Evolutionary conservation across 2,329 filamentous ascomycete species (phyloP), one percentile per base, ranked within the genome.

Genomic region (Falciphora oryzae): DNA sequence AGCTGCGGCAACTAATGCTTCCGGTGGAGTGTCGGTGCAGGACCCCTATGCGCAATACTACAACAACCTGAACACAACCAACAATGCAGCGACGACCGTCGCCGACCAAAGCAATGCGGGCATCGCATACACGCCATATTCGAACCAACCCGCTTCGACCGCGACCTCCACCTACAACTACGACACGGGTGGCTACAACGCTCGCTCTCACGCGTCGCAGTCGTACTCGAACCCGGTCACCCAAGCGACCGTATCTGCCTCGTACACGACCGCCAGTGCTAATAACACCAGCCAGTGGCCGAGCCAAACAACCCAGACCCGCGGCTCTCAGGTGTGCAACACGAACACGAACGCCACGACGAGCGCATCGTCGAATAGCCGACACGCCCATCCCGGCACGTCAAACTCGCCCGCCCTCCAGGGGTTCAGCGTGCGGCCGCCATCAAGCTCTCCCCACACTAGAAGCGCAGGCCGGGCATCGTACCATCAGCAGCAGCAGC

Each of bases 41-140:
- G 70, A 80, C 60, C 73, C 76, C 13, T 73, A 75, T 64, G 28
- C 53, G 4, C 62, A 63, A 44, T 63, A 63, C 56, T 63, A 68
- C 22, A 53, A 53, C 44, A 50, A 14, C 3, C 67, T 69, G 10
- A 64, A 68, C 27, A 61, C 65, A 2, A 66, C 63, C 38, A 63
- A 65, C 38, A 62, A 65, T 25, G 61, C 70, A n/a, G 58, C 67
- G 16, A 64, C 64, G 25, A 38, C 63, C n/a, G 57, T 60, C n/a
- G 58, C 59, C 58, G 64, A 59, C 38, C 62, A 65, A 18, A n/a
- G 60, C 2, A 38, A 38, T 3, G 22, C 61, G 1, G 64, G 64
- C 29, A 62, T 67, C 14, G 29, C 62, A 4, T 67, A 69, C 57
- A 65, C 66, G 62, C 65, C 68, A 6, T 67, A 69, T 44, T 31